Evolutionary conservation across 2,329 filamentous ascomycete species (phyloP).

Genomic region (Didymella keratinophila): DNA sequence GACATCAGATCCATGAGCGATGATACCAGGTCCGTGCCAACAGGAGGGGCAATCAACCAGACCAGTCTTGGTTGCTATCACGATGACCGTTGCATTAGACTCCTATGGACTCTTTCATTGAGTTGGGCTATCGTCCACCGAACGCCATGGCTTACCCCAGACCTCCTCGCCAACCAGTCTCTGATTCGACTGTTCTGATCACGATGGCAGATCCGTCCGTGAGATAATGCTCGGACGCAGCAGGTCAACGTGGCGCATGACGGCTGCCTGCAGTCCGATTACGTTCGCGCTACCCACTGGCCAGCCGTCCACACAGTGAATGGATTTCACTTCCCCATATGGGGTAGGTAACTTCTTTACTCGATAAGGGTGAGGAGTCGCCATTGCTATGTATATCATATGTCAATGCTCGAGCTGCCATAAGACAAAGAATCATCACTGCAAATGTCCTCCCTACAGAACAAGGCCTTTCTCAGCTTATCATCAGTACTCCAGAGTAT

Average conservation of each 20-base stretch:
- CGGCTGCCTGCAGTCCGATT: constrained; percentile 32
- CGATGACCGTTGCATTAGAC: constrained; percentile 30
- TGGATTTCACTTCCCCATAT: constrained; percentile 43
- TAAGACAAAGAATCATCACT: constrained; percentile 3
- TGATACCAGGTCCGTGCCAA: constrained; percentile 32
- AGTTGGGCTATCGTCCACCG: constrained; percentile 21
- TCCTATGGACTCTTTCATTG: constrained; percentile 24
- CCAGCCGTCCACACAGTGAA: constrained; percentile 25
- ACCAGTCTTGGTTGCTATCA: constrained; percentile 34
- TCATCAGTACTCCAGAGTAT: constrained; percentile 17
- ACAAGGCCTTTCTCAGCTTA: constrained; percentile 20
- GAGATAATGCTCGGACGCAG: constrained; percentile 18
- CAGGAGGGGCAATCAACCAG: constrained; percentile 37
- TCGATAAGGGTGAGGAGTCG: constrained; percentile 38
- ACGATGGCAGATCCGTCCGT: constrained; percentile 33
- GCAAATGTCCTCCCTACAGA: constrained; percentile 19
- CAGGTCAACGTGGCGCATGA: constrained; percentile 32
- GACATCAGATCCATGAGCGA: constrained; percentile 41
- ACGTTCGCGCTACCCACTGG: constrained; percentile 38
- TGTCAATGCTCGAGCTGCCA: constrained; percentile 29
- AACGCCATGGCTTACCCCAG: constrained; percentile 20
- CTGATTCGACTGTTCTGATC: constrained; percentile 29
- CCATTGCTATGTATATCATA: constrained; percentile 24
- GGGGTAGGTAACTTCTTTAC: constrained; percentile 32
- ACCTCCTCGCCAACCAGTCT: constrained; percentile 15